Evolutionary conservation across 805 yeast genomes (phyloP).

Genomic region (Millerago galiae): DNA sequence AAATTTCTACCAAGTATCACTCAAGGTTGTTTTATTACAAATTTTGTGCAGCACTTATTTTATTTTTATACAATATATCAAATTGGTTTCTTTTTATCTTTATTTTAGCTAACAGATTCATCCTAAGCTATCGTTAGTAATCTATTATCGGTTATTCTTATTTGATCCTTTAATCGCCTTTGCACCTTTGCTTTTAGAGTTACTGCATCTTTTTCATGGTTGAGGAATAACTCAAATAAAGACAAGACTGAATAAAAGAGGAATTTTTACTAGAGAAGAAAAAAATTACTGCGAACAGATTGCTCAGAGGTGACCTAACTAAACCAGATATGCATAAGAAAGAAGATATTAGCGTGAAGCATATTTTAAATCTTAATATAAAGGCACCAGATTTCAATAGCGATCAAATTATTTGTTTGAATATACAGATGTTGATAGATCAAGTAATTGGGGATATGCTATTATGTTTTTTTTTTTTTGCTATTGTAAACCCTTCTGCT

Average conservation of each 20-base stretch:
- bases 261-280: slow-evolving; percentile 48
- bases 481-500: slow-evolving; percentile 39
- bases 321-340: slow-evolving; percentile 58
- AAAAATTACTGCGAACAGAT: slow-evolving; percentile 50
- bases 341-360: slow-evolving; percentile 46
- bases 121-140: slow-evolving; percentile 40
- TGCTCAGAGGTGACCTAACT: slow-evolving; percentile 57
- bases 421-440: slow-evolving; percentile 37
- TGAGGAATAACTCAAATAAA: slow-evolving; percentile 27
- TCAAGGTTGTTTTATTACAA: slow-evolving; percentile 72
- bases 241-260: slow-evolving; percentile 32
- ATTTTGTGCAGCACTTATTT: slow-evolving; percentile 54
- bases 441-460: slow-evolving; percentile 35
- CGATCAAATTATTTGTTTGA: slow-evolving; percentile 43
- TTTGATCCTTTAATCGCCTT: slow-evolving; percentile 58
- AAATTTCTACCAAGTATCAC: slow-evolving; percentile 48
- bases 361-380: slow-evolving; percentile 43
- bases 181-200: slow-evolving; percentile 47
- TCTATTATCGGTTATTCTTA: slow-evolving; percentile 53
- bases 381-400: slow-evolving; percentile 46
- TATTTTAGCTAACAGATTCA: slow-evolving; percentile 54
- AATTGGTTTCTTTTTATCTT: slow-evolving; percentile 49
- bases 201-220: slow-evolving; percentile 43
- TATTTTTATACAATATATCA: slow-evolving; percentile 59
- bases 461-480: slow-evolving; percentile 25